Evolutionary conservation across 2,329 filamentous ascomycete species (phyloP), one percentile per base, ranked within the genome.

Genomic region (Xylaria arbuscula): DNA sequence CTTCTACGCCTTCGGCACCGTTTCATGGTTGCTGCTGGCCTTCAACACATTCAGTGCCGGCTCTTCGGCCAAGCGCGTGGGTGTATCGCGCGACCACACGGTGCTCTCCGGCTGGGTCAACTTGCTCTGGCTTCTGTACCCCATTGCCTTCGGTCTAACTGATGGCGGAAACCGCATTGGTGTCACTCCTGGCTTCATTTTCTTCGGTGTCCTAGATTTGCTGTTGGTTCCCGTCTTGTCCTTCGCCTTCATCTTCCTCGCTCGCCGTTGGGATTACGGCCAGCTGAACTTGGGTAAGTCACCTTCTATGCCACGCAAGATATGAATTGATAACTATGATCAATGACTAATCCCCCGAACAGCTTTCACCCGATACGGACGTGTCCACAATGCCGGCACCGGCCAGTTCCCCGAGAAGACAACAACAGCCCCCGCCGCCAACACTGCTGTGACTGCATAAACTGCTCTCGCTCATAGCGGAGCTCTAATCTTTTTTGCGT

Each of bases 311-410:
- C 5, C 40, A 42, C 6, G 4, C 7, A 6, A 54, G 3, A 34
- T 28, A 28, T 28, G 9, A 10, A 13, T 45, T 19, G 7, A 4
- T 17, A 4, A 11, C 34, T 28, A 24, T 45, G 1, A 8, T 42
- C 19, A 22, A 47, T 10, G 4, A 22, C 55, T 69, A 61, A 69
- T 22, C 38, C 36, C n/a, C 19, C n/a, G 11, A 13, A 17, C 48
- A 73, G 74, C 74, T 66, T 88, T 88, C 71, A 88, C 85, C 24
- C 85, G 87, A 75, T 86, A 86, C 72, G 85, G 85, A 60, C 83
- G 85, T 19, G 84, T 87, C 24, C 73, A 76, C n/a, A 73, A 80
- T 9, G 72, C 73, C 13, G 82, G 81, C n/a, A 72, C 73, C 13
- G 82, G 81, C n/a, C 76, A 78, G 53, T 84, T 80, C 77, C 83